Evolutionary conservation across 2,329 filamentous ascomycete species (phyloP).

Genomic region (Aspergillus quadricinctus): DNA sequence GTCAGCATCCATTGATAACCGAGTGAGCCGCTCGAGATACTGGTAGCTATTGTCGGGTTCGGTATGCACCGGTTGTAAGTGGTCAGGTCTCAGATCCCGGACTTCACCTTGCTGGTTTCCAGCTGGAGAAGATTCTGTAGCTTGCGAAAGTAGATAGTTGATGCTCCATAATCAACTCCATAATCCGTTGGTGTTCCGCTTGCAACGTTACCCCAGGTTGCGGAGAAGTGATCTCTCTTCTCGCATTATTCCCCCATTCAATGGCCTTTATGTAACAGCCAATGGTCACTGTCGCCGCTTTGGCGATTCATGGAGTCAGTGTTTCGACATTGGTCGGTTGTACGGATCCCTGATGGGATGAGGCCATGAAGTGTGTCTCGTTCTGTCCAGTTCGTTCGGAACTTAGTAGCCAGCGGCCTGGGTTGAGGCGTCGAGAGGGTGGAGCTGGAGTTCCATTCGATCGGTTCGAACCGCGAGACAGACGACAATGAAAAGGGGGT

Average conservation of each 20-base stretch:
- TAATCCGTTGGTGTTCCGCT: neutral
- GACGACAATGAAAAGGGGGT: neutral
- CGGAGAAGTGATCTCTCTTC: neutral
- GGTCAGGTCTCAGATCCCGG: neutral
- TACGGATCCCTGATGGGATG: neutral
- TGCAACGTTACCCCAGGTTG: constrained; percentile 11
- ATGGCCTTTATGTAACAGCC: neutral
- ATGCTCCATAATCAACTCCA: neutral
- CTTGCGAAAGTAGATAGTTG: neutral
- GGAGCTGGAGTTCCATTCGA: constrained; percentile 6
- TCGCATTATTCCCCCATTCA: neutral
- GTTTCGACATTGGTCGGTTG: neutral
- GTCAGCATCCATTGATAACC: neutral
- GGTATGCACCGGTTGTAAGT: neutral
- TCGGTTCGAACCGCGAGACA: constrained; percentile 4
- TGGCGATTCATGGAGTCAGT: neutral
- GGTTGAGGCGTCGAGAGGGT: neutral
- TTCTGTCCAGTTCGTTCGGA: neutral
- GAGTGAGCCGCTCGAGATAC: neutral
- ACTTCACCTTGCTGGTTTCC: neutral
- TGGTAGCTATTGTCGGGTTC: neutral
- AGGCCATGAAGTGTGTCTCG: neutral
- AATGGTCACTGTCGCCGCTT: neutral
- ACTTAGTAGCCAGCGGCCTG: neutral
- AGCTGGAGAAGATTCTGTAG: neutral